Evolutionary conservation across 768 basidiomycete species (phyloP).

Genomic region (Calocybe gangraenosa): DNA sequence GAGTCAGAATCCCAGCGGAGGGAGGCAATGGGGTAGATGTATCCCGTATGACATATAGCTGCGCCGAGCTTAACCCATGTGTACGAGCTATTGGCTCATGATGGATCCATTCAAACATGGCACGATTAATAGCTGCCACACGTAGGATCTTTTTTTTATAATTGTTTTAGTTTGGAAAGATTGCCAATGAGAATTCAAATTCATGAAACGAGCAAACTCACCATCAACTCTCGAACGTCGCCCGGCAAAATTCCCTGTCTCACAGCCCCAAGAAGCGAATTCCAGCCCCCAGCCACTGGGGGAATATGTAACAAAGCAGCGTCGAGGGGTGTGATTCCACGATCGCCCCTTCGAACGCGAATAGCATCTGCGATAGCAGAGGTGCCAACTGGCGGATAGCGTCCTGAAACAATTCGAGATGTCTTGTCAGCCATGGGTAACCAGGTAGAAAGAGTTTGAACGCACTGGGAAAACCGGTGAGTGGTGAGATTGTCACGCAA

Average conservation of each 20-base stretch:
- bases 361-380: slow-evolving; percentile 46
- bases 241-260: slow-evolving; percentile 43
- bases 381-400: slow-evolving; percentile 38
- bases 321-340: slow-evolving; percentile 48
- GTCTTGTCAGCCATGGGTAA: too few relatives aligned
- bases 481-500: too few relatives aligned
- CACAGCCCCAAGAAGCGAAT: slow-evolving; percentile 44
- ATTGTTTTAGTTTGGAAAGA: background rate
- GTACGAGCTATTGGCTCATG: slow-evolving; percentile 48
- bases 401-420: slow-evolving; percentile 43
- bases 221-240: slow-evolving; percentile 50
- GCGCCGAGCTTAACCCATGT: slow-evolving; percentile 47
- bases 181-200: background rate
- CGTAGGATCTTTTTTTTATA: slow-evolving; percentile 36
- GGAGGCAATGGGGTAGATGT: slow-evolving; percentile 36
- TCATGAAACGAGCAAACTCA: slow-evolving; percentile 16
- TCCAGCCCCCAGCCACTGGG: slow-evolving; percentile 46
- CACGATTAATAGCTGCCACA: slow-evolving; percentile 46
- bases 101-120: slow-evolving; percentile 54
- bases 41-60: slow-evolving; percentile 54
- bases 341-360: slow-evolving; percentile 40
- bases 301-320: slow-evolving; percentile 46
- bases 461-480: too few relatives aligned
- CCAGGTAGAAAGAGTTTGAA: too few relatives aligned
- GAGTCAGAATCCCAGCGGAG: slow-evolving; percentile 33